phyloP scores from a whole-genome alignment of 129 eudicot species.

The Logfia minima region DNA sequence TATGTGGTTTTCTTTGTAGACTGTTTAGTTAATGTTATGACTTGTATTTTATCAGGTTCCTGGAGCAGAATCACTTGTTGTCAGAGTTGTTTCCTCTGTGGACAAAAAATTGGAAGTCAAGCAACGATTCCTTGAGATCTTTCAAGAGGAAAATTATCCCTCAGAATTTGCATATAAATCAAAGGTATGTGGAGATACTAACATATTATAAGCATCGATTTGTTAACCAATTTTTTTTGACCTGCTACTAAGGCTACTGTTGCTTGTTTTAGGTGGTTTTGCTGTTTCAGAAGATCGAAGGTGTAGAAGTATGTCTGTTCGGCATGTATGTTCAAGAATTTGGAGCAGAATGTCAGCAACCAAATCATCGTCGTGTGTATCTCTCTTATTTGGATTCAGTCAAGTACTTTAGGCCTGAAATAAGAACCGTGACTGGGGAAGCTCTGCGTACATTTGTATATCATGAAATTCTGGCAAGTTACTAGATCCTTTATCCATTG shows the following conservation, averaged over 20 bases:
- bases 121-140: conserved; percentile 81
- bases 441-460: conserved; percentile 97
- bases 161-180: conserved; percentile 88
- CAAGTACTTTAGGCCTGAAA: conserved; percentile 91
- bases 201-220: not conserved
- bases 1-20: not conserved
- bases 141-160: conserved; percentile 86
- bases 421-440: conserved; percentile 87
- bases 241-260: conserved; percentile 14
- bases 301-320: conserved; percentile 97
- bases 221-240: not conserved
- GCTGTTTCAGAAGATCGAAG: conserved; percentile 94
- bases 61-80: conserved; percentile 91
- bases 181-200: conserved; percentile 50
- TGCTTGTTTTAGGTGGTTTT: conserved; percentile 66
- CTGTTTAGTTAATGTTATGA: not conserved
- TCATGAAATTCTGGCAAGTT: conserved; percentile 91
- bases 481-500: not conserved
- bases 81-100: conserved; percentile 93
- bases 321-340: conserved; percentile 99
- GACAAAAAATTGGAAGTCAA: conserved; percentile 97
- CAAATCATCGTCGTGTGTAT: conserved; percentile 96
- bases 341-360: conserved; percentile 90
- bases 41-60: conserved; percentile 62
- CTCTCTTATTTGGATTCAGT: conserved; percentile 96